Evolutionary conservation across 768 basidiomycete species (phyloP).

Genomic region (Pleurotus sapidus): DNA sequence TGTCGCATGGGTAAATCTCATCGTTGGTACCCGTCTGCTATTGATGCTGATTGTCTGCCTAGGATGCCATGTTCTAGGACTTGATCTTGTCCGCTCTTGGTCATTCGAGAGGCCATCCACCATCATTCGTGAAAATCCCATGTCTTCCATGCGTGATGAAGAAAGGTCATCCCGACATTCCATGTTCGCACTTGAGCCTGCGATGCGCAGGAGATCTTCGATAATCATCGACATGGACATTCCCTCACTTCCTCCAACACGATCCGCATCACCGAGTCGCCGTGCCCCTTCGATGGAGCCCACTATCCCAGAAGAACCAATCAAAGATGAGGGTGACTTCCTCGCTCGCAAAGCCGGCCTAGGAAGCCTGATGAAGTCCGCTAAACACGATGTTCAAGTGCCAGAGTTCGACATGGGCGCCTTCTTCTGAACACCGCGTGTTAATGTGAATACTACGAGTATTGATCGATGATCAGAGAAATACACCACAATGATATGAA

Average conservation of each 20-base stretch:
- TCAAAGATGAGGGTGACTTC: conserved; percentile 43
- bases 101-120: conserved; percentile 81
- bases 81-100: conserved; percentile 89
- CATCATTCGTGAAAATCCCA: conserved; percentile 11
- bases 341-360: conserved; percentile 68
- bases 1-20: conserved; percentile 82
- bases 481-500: conserved; percentile 12
- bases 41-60: conserved; percentile 7
- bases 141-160: conserved; percentile 32
- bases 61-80: conserved; percentile 93
- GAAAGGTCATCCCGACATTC: conserved; percentile 41
- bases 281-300: conserved; percentile 19
- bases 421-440: conserved; percentile 49
- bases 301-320: conserved; percentile 37
- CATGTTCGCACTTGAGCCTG: conserved; percentile 47
- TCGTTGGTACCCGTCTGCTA: neutral
- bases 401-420: conserved; percentile 87
- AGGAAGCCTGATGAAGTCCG: conserved; percentile 86
- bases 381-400: conserved; percentile 81
- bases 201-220: conserved; percentile 60
- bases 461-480: conserved; percentile 8
- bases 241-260: conserved; percentile 55
- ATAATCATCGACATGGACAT: conserved; percentile 92
- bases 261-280: conserved; percentile 46
- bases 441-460: neutral